Evolutionary conservation across 2,329 filamentous ascomycete species (phyloP).

Genomic region (Diaporthe nobilis): DNA sequence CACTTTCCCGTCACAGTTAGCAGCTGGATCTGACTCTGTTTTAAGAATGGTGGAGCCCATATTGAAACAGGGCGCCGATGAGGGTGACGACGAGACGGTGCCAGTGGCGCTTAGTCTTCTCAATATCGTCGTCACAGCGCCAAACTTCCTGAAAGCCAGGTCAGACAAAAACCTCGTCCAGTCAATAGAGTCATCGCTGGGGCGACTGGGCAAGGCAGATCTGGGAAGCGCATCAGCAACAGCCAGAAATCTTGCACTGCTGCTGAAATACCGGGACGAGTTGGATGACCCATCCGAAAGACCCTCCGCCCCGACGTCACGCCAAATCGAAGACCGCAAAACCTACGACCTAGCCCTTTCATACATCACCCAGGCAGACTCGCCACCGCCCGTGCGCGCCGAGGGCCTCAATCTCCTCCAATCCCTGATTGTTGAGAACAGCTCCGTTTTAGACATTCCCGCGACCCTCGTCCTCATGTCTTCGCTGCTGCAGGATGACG

Average conservation of each 20-base stretch:
- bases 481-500: constrained; percentile 73
- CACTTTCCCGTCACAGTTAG: constrained; percentile 73
- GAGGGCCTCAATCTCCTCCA: constrained; percentile 75
- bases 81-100: constrained; percentile 63
- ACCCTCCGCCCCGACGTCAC: constrained; percentile 57
- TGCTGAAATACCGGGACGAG: constrained; percentile 70
- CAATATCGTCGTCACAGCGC: constrained; percentile 71
- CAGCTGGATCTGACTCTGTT: constrained; percentile 74
- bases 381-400: constrained; percentile 75
- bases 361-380: constrained; percentile 73
- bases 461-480: constrained; percentile 74
- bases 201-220: constrained; percentile 56
- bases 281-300: constrained; percentile 61
- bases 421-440: constrained; percentile 66
- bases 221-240: constrained; percentile 63
- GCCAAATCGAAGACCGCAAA: constrained; percentile 71
- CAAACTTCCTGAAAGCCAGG: constrained; percentile 67
- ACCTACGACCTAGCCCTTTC: constrained; percentile 74
- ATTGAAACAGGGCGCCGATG: constrained; percentile 58
- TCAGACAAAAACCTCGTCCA: constrained; percentile 58
- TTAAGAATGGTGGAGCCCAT: constrained; percentile 75
- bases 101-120: constrained; percentile 72
- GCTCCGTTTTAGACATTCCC: constrained; percentile 76
- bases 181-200: constrained; percentile 65
- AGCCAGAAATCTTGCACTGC: constrained; percentile 68